These are phyloP conservation scores for Kickxella alabastrina DNA, from an alignment of 192 early-diverging fungal species.

Conservation along the genomic window DNA sequence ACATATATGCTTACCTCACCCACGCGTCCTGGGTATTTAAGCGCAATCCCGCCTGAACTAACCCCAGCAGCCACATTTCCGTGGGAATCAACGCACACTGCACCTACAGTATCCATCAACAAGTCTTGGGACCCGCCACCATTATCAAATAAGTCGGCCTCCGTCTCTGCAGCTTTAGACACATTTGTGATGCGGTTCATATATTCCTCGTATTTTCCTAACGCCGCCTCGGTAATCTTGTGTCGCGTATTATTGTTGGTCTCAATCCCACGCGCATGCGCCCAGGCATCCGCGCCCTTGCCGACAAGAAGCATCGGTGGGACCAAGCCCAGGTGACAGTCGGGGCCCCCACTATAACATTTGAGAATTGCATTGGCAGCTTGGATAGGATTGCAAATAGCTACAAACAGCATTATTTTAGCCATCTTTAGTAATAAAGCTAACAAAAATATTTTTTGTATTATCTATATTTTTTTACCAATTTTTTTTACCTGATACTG, in stretches of 20 bases:
- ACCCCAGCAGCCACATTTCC: slow-evolving; percentile 72
- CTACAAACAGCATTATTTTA: no score
- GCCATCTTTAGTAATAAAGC: no score
- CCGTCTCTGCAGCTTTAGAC: no score
- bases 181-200: slow-evolving; percentile 5
- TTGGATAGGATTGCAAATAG: slow-evolving; percentile 65
- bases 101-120: slow-evolving; percentile 94
- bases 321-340: slow-evolving; percentile 40
- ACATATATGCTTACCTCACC: slow-evolving; percentile 72
- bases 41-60: slow-evolving; percentile 80
- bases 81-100: slow-evolving; percentile 63
- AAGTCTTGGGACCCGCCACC: no score
- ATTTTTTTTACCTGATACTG: slow-evolving; percentile 55
- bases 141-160: no score
- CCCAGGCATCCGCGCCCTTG: slow-evolving; percentile 55
- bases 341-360: slow-evolving; percentile 11
- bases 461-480: no score
- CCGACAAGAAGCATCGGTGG: slow-evolving; percentile 59
- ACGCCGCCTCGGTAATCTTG: slow-evolving; percentile 19
- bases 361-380: slow-evolving; percentile 53
- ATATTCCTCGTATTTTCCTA: slow-evolving; percentile 19
- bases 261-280: slow-evolving; percentile 5
- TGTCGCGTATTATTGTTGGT: slow-evolving; percentile 8
- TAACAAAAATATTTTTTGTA: no score
- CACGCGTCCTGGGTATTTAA: slow-evolving; percentile 78